Conservation (phyloP, 108 stramenopile genomes). For the Cyclostephanos tholiformis region DNA sequence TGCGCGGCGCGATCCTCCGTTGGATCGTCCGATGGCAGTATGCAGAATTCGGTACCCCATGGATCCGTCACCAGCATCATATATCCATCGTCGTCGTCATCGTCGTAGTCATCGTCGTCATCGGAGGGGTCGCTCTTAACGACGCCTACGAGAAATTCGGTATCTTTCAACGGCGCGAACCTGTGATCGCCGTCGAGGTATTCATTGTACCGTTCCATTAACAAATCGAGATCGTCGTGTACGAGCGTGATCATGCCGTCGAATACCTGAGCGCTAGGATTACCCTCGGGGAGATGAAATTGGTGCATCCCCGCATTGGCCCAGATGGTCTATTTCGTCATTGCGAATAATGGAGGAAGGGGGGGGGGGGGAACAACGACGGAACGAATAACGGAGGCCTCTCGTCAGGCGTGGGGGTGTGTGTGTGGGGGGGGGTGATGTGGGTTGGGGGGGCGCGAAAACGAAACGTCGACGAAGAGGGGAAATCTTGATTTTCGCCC, state of each 20-base stretch:
- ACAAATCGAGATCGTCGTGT: slow-evolving; percentile 42
- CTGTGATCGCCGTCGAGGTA: slow-evolving; percentile 35
- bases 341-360: not conserved
- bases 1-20: slow-evolving; percentile 47
- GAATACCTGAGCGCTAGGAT: slow-evolving; percentile 61
- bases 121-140: not conserved
- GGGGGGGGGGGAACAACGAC: not conserved
- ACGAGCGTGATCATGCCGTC: slow-evolving; percentile 62
- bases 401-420: too few species aligned
- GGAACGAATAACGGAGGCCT: too few species aligned
- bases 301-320: slow-evolving; percentile 54
- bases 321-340: slow-evolving; percentile 30
- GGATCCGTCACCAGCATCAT: slow-evolving; percentile 62
- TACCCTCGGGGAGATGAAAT: slow-evolving; percentile 55
- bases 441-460: too few species aligned
- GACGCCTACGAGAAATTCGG: slow-evolving; percentile 44
- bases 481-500: too few species aligned
- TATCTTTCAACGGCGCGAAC: slow-evolving; percentile 40
- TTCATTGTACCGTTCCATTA: slow-evolving; percentile 45
- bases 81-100: slow-evolving; percentile 1
- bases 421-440: too few species aligned
- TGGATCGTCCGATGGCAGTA: slow-evolving; percentile 45
- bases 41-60: slow-evolving; percentile 61
- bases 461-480: too few species aligned
- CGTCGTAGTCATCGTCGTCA: not conserved